Evolutionary conservation across 768 basidiomycete species (phyloP), one percentile per base, ranked within the genome.

Genomic region (Boletus bicolor): DNA sequence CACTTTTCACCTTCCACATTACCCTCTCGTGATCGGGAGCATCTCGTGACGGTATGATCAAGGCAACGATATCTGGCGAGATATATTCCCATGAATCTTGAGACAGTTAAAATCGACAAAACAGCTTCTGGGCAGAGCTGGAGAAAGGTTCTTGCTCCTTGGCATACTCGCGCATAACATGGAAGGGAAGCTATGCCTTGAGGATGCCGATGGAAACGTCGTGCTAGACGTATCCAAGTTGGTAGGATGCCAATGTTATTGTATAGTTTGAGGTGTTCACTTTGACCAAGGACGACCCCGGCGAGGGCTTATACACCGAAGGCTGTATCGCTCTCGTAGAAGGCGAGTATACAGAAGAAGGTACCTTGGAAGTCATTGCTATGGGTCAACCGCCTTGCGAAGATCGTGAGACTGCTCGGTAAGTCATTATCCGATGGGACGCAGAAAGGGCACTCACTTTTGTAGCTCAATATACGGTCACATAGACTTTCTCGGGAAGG

Each of bases 311-410:
- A 7, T 98, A 97, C 66, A 97, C 94, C 0, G 97, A 98, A 71
- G 97, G 97, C 0, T 93, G 88, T 55, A 90, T 98, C 70, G 93
- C 93, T 1, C 81, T 99, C 15, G 85, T 98, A 0, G 97, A 98
- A 74, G 97, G 97, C 21, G 91, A 94, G 65, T 99, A 98, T 68
- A 98, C 91, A 0, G 87, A 95, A 56, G 93, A 98, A 32, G 90
- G 87, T 48, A 89, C 82, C 1, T 77, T 99, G 48, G 82, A 88
- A 60, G 92, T 98, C 7, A 84, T 93, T 59, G 97, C 95, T 19
- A 90, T 99, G 57, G 97, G 97, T 2, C 96, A 98, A 72, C 97
- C 97, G 2, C 97, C 97, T 11, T 96, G 94, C 65, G 97, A 99
- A 73, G 82, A 87, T 61, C 79, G 97, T 41, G 86, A 87, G 56